Evolutionary conservation across 2,329 filamentous ascomycete genomes (phyloP).

Genomic region (Penicillium crustosum): DNA sequence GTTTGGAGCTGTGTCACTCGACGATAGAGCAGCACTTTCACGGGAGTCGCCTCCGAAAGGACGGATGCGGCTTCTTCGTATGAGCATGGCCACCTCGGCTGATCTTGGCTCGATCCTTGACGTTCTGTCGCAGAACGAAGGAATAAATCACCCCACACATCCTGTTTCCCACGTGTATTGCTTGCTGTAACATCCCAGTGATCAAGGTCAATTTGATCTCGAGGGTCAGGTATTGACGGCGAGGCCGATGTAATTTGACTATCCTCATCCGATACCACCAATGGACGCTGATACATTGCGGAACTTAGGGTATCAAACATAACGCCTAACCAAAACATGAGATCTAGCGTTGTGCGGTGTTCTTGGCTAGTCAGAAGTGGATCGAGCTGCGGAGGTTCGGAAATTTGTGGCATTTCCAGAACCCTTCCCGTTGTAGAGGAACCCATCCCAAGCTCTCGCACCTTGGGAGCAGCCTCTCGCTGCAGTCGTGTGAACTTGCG

Average conservation of each 20-base stretch:
- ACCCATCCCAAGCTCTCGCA: background rate
- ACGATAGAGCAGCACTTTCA: conserved; percentile 61
- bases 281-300: conserved; percentile 52
- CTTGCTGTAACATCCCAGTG: conserved; percentile 11
- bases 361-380: conserved; percentile 23
- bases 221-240: background rate
- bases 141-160: conserved; percentile 45
- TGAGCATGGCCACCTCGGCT: conserved; percentile 53
- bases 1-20: conserved; percentile 58
- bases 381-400: conserved; percentile 2
- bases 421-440: background rate
- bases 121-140: conserved; percentile 22
- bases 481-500: conserved; percentile 23
- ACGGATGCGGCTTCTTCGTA: conserved; percentile 53
- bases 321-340: conserved; percentile 59
- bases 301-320: conserved; percentile 61
- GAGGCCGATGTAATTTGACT: conserved; percentile 37
- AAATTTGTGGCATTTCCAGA: background rate
- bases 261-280: conserved; percentile 50
- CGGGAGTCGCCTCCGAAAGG: conserved; percentile 55
- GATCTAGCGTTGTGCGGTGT: conserved; percentile 50
- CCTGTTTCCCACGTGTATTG: conserved; percentile 14
- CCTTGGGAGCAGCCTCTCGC: conserved; percentile 8
- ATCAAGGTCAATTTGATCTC: conserved; percentile 8
- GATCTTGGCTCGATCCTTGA: conserved; percentile 23